These are phyloP conservation scores for Nigrospora sphaerica DNA, from an alignment of 2,329 filamentous ascomycete genomes.

Conservation along the genomic window DNA sequence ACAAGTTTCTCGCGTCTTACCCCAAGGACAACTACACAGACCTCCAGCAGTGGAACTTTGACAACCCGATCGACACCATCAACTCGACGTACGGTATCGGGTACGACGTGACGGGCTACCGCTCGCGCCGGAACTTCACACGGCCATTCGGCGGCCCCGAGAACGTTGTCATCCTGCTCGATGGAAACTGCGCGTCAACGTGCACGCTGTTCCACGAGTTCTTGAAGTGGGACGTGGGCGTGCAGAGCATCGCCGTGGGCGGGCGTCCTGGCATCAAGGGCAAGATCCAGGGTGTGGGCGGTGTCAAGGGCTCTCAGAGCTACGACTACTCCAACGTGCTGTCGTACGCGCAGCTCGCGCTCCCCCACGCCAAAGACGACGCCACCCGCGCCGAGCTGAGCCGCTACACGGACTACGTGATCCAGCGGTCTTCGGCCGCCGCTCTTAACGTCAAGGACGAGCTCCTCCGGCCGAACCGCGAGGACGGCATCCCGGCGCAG, in stretches of 20 bases:
- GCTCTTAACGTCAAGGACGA: constrained; percentile 31
- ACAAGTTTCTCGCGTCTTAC: constrained; percentile 30
- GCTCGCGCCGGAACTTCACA: constrained; percentile 33
- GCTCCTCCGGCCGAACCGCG: constrained; percentile 26
- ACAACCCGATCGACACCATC: constrained; percentile 30
- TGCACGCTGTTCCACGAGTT: constrained; percentile 51
- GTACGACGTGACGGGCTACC: constrained; percentile 43
- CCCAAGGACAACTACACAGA: constrained; percentile 44
- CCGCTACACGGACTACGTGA: constrained; percentile 23
- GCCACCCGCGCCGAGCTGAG: constrained; percentile 18
- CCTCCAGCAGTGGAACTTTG: constrained; percentile 43
- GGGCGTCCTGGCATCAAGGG: constrained; percentile 35
- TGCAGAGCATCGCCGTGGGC: constrained; percentile 47
- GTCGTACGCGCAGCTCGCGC: constrained; percentile 14
- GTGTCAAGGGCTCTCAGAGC: constrained; percentile 42
- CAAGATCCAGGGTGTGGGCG: constrained; percentile 46
- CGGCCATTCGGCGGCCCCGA: constrained; percentile 47
- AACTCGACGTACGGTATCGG: constrained; percentile 33
- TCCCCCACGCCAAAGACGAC: constrained; percentile 17
- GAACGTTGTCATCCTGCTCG: constrained; percentile 52
- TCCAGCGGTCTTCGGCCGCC: constrained; percentile 23
- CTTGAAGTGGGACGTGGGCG: constrained; percentile 41
- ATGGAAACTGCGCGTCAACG: constrained; percentile 52
- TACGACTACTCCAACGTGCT: constrained; percentile 23
- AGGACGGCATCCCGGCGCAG: constrained; percentile 37